phyloP scores from a whole-genome alignment of 2,329 filamentous ascomycete species.

The Paracamarosporium sp. region DNA sequence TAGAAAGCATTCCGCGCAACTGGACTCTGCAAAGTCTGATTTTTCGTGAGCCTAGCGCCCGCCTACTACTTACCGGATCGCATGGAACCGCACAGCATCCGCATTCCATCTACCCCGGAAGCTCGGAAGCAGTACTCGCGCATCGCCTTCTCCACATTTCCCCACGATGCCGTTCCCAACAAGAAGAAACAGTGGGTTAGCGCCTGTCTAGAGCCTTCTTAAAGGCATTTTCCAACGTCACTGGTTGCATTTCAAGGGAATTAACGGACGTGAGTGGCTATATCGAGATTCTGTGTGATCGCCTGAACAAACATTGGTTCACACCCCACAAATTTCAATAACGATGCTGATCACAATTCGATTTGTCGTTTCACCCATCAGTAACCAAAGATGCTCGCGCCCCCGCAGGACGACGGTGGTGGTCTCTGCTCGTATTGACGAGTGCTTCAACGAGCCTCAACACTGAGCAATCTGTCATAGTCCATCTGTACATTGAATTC shows the following conservation, averaged over 20 bases:
- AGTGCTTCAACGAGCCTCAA: background rate
- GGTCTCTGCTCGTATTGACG: too few species aligned
- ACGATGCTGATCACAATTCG: background rate
- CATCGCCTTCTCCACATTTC: background rate
- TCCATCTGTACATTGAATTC: background rate
- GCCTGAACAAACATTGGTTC: background rate
- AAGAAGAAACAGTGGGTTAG: background rate
- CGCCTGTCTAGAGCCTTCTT: background rate
- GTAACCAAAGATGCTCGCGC: too few species aligned
- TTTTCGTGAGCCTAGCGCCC: too few species aligned
- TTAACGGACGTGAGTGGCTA: background rate
- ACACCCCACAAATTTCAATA: background rate
- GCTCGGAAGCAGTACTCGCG: background rate
- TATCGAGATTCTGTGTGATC: background rate
- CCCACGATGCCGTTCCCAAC: conserved; percentile 2
- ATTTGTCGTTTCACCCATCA: background rate
- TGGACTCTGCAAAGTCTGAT: too few species aligned
- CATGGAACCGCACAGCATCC: background rate
- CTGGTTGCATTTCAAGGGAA: background rate
- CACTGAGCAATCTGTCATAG: background rate
- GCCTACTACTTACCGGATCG: too few species aligned
- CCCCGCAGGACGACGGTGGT: background rate
- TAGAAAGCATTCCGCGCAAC: too few species aligned
- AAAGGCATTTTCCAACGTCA: background rate
- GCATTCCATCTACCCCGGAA: background rate